A percentile compares a stretch with the other conserved stretches of the same genome.
phyloP scores from a whole-genome alignment of 306 rosid genomes.

The Delonix regia region DNA sequence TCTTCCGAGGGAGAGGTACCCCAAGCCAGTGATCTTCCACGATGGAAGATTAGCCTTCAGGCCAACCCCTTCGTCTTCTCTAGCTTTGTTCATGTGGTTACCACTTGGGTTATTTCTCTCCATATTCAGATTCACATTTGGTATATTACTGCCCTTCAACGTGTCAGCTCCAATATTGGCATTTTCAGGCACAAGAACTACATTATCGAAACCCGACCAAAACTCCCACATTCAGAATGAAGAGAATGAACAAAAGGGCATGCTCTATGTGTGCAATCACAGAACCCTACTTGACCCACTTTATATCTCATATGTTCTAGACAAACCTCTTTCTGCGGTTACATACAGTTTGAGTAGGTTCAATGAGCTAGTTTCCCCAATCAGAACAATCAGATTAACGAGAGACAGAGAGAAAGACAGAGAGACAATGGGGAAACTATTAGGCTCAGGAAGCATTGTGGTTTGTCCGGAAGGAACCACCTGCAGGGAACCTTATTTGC shows the following conservation, averaged over 20 bases:
- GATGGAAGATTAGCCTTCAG: slow-evolving; percentile 78
- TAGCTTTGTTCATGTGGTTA: slow-evolving; percentile 64
- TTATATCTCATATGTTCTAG: slow-evolving; percentile 39
- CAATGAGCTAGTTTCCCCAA: slow-evolving; percentile 56
- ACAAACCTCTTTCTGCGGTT: slow-evolving; percentile 54
- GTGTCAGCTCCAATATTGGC: slow-evolving; percentile 55
- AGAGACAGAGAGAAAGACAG: slow-evolving; percentile 60
- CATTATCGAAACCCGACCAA: neutral
- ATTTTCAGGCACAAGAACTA: slow-evolving; percentile 57
- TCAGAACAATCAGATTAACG: slow-evolving; percentile 52
- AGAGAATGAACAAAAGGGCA: slow-evolving; percentile 39
- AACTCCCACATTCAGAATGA: neutral
- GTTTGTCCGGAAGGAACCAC: slow-evolving; percentile 90
- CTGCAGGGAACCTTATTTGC: slow-evolving; percentile 72
- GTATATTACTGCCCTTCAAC: slow-evolving; percentile 47
- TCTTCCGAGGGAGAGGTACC: slow-evolving; percentile 59
- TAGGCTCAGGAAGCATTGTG: slow-evolving; percentile 57
- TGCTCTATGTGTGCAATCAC: slow-evolving; percentile 71
- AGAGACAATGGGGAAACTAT: slow-evolving; percentile 44
- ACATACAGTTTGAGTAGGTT: slow-evolving; percentile 68
- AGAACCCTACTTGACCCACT: slow-evolving; percentile 81
- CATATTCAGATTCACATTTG: slow-evolving; percentile 45
- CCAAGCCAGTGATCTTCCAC: slow-evolving; percentile 67
- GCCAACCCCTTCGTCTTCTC: slow-evolving; percentile 51
- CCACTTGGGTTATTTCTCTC: slow-evolving; percentile 57